Evolutionary conservation across 1,139 yeast genomes (phyloP), one percentile per base, ranked within the genome.

Genomic region (Suhomyces atakaporum): DNA sequence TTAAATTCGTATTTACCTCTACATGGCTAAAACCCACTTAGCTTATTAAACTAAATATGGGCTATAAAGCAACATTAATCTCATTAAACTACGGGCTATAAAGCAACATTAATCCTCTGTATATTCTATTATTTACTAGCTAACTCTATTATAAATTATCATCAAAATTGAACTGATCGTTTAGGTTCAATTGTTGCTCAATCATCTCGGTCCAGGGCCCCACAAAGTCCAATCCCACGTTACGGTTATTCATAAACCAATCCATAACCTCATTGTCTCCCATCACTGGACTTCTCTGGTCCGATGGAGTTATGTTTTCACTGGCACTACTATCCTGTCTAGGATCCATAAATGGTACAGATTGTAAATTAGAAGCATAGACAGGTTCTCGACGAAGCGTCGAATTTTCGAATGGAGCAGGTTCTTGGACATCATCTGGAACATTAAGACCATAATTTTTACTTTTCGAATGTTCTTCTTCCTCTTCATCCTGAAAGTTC

Each of bases 151-250:
- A 41, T 19, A 50, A 29, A 6, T 53, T 60, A 29, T 53, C 60
- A 16, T 62, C 63, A 35, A 64, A 63, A 35, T 55, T 56, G 42
- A 64, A 64, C 32, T 60, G 66, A 27, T 62, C 70, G 36, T 63
- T 64, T 9, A 59, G 54, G n/a, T 40, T 63, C 47, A 71, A 60
- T 43, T 69, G 75, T 46, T 81, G 86, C 54, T 86, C 95, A 35
- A 87, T 77, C 74, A 84, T 83, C 54, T 84, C 90, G 7, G 95
- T 84, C 81, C 94, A 83, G 3, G 94, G 94, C 28, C 85, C 95
- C 23, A 86, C 96, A 50, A 87, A 87, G 42, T 86, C 95, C 37
- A 87, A 67, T 13, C 96, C 95, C 25, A 85, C 80, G 35, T 68
- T 63, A 33, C 72, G 74, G 48, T 82, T 81, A 49, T 75, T 79